These are phyloP conservation scores for Monosiga brevicollis DNA, from an alignment of 78 protist species.

Conservation along the genomic window DNA sequence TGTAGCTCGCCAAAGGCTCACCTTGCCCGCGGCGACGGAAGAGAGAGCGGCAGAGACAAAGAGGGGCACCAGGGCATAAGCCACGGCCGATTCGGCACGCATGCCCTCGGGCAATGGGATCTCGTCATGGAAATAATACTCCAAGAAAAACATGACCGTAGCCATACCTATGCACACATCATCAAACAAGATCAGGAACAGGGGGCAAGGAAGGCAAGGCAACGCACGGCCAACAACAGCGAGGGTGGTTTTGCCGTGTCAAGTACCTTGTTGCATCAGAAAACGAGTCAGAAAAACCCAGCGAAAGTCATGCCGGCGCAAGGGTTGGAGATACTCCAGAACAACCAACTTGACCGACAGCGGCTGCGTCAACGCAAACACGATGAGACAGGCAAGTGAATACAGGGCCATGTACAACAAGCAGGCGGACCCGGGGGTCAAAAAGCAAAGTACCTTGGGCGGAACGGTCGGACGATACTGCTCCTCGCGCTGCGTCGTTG, in stretches of 20 bases:
- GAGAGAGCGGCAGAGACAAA: not conserved
- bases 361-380: not conserved
- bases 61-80: not conserved
- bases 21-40: not conserved
- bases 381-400: not conserved
- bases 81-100: not conserved
- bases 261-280: not conserved
- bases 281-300: slow-evolving; percentile 20
- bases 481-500: too few species aligned
- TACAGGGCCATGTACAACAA: too few species aligned
- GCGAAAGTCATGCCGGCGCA: slow-evolving; percentile 7
- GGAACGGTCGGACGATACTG: too few species aligned
- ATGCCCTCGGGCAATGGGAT: not conserved
- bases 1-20: too few species aligned
- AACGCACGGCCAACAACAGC: too few species aligned
- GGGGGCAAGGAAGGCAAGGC: too few species aligned
- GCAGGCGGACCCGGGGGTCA: not conserved
- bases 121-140: not conserved
- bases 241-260: too few species aligned
- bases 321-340: not conserved
- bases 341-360: not conserved
- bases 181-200: too few species aligned
- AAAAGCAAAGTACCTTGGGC: too few species aligned
- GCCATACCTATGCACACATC: not conserved
- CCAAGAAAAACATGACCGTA: not conserved